Conservation (phyloP, 2,329 filamentous ascomycete genomes). For the Scytalidium lignicola region DNA sequence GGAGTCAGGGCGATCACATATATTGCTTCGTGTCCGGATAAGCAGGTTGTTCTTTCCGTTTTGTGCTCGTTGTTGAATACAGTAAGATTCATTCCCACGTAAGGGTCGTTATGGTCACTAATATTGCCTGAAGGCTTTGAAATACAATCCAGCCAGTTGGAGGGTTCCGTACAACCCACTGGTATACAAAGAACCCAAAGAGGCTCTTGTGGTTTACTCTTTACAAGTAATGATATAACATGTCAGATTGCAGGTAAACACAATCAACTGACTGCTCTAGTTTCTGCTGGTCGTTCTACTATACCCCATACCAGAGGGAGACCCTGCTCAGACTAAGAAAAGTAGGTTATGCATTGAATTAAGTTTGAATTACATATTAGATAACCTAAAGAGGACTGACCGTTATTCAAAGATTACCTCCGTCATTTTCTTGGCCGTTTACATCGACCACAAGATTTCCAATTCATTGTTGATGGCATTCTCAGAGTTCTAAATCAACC, state of each 20-base stretch:
- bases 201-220: constrained; percentile 86
- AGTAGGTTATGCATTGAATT: constrained; percentile 33
- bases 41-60: constrained; percentile 84
- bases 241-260: background rate
- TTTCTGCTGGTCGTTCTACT: constrained; percentile 79
- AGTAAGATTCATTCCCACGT: constrained; percentile 44
- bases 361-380: background rate
- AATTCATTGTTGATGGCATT: constrained; percentile 95
- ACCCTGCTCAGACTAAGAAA: constrained; percentile 61
- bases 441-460: constrained; percentile 92
- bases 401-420: constrained; percentile 58
- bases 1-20: constrained; percentile 85
- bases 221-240: constrained; percentile 42
- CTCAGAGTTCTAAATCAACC: constrained; percentile 88
- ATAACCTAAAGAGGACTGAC: constrained; percentile 4
- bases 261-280: constrained; percentile 34
- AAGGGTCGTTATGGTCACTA: constrained; percentile 3
- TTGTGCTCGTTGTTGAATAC: constrained; percentile 94
- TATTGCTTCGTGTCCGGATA: constrained; percentile 80
- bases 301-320: constrained; percentile 80
- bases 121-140: constrained; percentile 63
- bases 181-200: constrained; percentile 85
- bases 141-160: constrained; percentile 94
- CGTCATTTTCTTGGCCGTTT: constrained; percentile 77
- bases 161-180: constrained; percentile 90